Conservation (phyloP, 2,329 filamentous ascomycete species). For the Ascochyta pisi region DNA sequence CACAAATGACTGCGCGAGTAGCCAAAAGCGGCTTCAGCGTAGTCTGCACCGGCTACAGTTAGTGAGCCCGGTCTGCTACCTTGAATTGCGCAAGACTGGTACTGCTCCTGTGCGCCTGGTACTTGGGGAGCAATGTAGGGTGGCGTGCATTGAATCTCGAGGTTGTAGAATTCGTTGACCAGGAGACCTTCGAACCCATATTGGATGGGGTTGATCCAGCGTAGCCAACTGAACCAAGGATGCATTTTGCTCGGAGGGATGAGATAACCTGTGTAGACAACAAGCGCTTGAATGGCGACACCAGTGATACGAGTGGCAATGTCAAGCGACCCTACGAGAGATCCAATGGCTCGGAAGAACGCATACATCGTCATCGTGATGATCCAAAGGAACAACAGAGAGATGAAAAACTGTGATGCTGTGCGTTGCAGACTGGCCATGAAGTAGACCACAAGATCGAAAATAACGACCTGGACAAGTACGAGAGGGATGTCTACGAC, state of each 20-base stretch:
- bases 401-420: constrained; percentile 68
- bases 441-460: constrained; percentile 68
- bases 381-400: constrained; percentile 67
- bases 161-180: constrained; percentile 72
- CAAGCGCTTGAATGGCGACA: constrained; percentile 49
- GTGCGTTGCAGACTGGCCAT: constrained; percentile 64
- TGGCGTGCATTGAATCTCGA: constrained; percentile 62
- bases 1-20: constrained; percentile 67
- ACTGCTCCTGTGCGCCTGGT: constrained; percentile 53
- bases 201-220: constrained; percentile 64
- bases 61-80: constrained; percentile 62
- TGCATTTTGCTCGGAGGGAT: constrained; percentile 51
- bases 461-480: constrained; percentile 64
- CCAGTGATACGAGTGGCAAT: constrained; percentile 51
- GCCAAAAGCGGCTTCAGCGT: constrained; percentile 62
- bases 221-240: constrained; percentile 50
- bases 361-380: constrained; percentile 54
- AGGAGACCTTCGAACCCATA: constrained; percentile 74
- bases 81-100: constrained; percentile 66
- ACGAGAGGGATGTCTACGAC: constrained; percentile 65
- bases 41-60: constrained; percentile 62
- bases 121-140: constrained; percentile 64
- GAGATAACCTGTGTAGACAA: constrained; percentile 51
- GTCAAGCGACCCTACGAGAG: constrained; percentile 46
- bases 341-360: constrained; percentile 50